Evolutionary conservation across 805 yeast species (phyloP).

Genomic region (Aciculoconidium aculeatum): DNA sequence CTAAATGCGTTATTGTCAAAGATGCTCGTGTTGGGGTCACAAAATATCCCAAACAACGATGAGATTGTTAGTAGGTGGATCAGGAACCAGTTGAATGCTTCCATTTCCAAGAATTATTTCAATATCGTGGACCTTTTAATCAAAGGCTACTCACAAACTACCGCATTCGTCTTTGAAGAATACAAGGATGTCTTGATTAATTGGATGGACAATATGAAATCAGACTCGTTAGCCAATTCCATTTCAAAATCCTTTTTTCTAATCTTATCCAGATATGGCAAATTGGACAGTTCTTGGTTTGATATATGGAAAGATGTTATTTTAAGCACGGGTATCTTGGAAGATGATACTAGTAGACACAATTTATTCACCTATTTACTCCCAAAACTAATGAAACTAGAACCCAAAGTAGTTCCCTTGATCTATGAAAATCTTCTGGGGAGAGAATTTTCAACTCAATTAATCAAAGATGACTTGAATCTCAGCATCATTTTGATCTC

Average conservation of each 20-base stretch:
- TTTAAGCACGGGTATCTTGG: slow-evolving; percentile 22
- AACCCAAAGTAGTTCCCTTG: slow-evolving; percentile 35
- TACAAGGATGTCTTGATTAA: slow-evolving; percentile 43
- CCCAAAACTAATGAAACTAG: slow-evolving; percentile 54
- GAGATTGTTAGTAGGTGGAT: no score
- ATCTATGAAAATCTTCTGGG: slow-evolving; percentile 28
- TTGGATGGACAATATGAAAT: slow-evolving; percentile 46
- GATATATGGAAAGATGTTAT: slow-evolving; percentile 44
- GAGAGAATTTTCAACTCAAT: slow-evolving; percentile 20
- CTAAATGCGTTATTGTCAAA: slow-evolving; percentile 56
- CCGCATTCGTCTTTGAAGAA: slow-evolving; percentile 31
- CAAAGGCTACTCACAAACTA: slow-evolving; percentile 37
- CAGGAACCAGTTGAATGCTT: slow-evolving; percentile 31
- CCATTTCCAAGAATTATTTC: slow-evolving; percentile 53
- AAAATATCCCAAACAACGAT: no score
- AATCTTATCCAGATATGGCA: slow-evolving; percentile 13
- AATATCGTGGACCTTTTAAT: slow-evolving; percentile 53
- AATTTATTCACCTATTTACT: slow-evolving; percentile 56
- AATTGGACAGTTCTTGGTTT: slow-evolving; percentile 36
- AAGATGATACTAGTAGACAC: slow-evolving; percentile 25
- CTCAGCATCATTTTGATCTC: slow-evolving; percentile 42
- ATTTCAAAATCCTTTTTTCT: slow-evolving; percentile 52
- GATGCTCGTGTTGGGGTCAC: slow-evolving; percentile 34
- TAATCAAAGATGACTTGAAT: slow-evolving; percentile 37
- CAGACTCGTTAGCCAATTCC: slow-evolving; percentile 61